phyloP scores from a whole-genome alignment of 257 asterid species.

The Primulina huaijiensis region DNA sequence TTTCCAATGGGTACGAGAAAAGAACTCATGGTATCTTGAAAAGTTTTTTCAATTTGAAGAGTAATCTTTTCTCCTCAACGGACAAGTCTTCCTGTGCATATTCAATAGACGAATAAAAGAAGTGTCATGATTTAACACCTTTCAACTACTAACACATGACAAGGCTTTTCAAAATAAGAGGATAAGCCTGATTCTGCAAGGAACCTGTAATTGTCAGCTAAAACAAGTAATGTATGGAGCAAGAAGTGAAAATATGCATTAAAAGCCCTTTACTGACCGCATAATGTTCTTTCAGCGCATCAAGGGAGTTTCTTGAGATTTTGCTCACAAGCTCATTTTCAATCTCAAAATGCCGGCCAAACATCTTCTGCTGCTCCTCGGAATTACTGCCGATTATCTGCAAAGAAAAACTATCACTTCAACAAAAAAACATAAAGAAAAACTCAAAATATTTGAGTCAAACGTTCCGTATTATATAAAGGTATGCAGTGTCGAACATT shows the following conservation, averaged over 20 bases:
- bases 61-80: conserved; percentile 65
- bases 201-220: not conserved
- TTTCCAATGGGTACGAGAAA: not conserved
- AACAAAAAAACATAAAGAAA: not conserved
- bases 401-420: conserved; percentile 10
- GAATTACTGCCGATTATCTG: conserved; percentile 84
- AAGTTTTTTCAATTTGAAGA: conserved; percentile 69
- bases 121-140: not conserved
- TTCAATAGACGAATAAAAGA: not conserved
- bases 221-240: not conserved
- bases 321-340: conserved; percentile 98
- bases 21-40: conserved; percentile 62
- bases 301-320: conserved; percentile 83
- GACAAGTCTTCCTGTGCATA: conserved; percentile 64
- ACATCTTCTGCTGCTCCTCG: conserved; percentile 92
- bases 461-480: not conserved
- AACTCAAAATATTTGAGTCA: not conserved
- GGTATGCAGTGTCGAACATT: not conserved
- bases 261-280: conserved; percentile 44
- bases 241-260: not conserved
- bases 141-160: not conserved
- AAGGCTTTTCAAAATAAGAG: not conserved
- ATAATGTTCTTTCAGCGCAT: conserved; percentile 77
- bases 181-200: not conserved
- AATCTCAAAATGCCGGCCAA: conserved; percentile 87